Conservation (phyloP, 2,329 filamentous ascomycete genomes). For the Monilinia vaccinii-corymbosi region DNA sequence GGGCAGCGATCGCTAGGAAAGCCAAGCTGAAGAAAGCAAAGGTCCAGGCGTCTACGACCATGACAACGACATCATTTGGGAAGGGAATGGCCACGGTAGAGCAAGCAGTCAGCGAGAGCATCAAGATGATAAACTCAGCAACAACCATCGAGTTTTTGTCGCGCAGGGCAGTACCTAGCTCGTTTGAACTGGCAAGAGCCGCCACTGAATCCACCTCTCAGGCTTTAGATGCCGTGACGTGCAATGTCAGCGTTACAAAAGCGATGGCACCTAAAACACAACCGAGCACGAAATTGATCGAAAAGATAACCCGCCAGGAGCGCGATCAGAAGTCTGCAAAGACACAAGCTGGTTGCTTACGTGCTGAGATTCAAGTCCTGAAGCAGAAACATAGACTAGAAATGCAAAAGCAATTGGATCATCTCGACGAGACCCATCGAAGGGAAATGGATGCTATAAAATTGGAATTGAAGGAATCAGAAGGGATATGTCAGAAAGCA, state of each 20-base stretch:
- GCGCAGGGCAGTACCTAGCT: background rate
- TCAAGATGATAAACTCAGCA: background rate
- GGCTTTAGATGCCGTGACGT: background rate
- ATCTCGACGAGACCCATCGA: background rate
- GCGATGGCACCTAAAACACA: background rate
- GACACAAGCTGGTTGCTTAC: background rate
- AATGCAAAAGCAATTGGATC: background rate
- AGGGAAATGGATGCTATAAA: background rate
- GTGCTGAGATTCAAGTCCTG: background rate
- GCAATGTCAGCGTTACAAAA: background rate
- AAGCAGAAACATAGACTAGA: background rate
- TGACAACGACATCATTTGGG: background rate
- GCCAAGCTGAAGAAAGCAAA: background rate
- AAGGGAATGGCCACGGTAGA: background rate
- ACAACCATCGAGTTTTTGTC: rapidly evolving
- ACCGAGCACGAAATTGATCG: background rate
- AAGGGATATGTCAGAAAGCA: background rate
- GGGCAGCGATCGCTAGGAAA: background rate
- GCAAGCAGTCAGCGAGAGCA: background rate
- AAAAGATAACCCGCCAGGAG: background rate
- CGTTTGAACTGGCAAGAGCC: no score
- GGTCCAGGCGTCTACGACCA: background rate
- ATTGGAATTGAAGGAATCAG: background rate
- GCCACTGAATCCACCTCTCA: background rate
- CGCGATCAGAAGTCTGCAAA: background rate